Conservation (phyloP, 164 flowering plant genomes). For the Echeveria elegans region DNA sequence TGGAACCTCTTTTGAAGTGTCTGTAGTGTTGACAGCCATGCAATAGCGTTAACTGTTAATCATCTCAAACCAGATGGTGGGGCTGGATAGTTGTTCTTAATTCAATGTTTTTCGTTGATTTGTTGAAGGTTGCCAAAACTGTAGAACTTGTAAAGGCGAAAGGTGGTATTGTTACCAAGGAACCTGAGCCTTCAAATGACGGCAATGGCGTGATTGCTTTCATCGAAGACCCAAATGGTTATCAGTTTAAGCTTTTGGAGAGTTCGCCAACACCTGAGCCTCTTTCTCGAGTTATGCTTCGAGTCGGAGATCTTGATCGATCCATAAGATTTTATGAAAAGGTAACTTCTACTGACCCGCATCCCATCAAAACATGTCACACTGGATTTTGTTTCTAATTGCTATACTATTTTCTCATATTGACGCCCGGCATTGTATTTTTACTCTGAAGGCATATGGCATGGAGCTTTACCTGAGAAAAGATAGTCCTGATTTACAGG, state of each 20-base stretch:
- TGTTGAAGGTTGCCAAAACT: conserved; percentile 24
- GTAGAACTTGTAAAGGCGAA: conserved; percentile 33
- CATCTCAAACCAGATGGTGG: background rate
- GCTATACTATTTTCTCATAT: background rate
- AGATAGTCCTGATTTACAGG: conserved; percentile 34
- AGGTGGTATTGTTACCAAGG: conserved; percentile 35
- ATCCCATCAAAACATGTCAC: background rate
- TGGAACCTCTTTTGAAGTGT: background rate
- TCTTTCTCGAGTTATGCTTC: conserved; percentile 39
- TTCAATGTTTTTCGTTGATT: background rate
- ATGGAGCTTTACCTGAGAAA: conserved; percentile 33
- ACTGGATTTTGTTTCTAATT: background rate
- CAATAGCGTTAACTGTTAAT: background rate
- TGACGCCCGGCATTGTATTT: background rate
- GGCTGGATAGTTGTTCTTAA: background rate
- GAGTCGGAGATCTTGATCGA: conserved; percentile 39
- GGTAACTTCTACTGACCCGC: conserved; percentile 13
- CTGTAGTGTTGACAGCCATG: background rate
- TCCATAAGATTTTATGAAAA: conserved; percentile 31
- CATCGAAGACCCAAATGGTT: conserved; percentile 41
- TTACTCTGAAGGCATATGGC: conserved; percentile 30
- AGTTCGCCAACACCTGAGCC: conserved; percentile 32
- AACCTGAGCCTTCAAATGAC: conserved; percentile 34
- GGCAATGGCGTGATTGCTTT: conserved; percentile 25
- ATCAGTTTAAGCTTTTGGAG: conserved; percentile 33